Evolutionary conservation across 2,329 filamentous ascomycete genomes (phyloP).

Genomic region (Lecanoromycetidae sp.): DNA sequence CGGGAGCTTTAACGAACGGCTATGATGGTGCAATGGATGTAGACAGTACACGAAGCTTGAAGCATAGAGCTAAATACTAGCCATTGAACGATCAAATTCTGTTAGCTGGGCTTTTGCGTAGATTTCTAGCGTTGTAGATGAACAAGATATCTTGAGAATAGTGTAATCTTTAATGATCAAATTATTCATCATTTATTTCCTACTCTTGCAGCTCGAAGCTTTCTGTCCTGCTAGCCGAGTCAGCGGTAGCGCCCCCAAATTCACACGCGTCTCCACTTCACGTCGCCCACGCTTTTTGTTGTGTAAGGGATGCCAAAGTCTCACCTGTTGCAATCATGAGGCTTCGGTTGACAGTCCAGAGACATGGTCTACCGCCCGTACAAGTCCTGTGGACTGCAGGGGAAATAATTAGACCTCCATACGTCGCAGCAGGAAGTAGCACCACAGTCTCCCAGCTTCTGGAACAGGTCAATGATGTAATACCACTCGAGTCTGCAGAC

Average conservation of each 20-base stretch:
- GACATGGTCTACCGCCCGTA: conserved; percentile 60
- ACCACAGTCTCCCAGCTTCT: conserved; percentile 66
- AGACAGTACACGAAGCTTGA: conserved; percentile 1
- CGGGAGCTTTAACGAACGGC: conserved; percentile 11
- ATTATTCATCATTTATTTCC: too few species aligned
- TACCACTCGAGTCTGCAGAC: conserved; percentile 67
- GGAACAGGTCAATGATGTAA: conserved; percentile 62
- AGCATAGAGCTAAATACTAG: conserved; percentile 9
- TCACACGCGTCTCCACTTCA: background rate
- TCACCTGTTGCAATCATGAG: conserved; percentile 41
- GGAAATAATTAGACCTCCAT: conserved; percentile 23
- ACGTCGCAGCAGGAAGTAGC: conserved; percentile 32
- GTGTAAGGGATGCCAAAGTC: too few species aligned
- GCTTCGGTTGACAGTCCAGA: conserved; percentile 59
- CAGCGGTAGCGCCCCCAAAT: background rate
- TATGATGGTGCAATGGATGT: conserved; percentile 9
- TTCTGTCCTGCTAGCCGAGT: background rate
- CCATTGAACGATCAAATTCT: background rate
- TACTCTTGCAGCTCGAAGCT: too few species aligned
- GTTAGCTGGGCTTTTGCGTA: background rate
- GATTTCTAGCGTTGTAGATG: background rate
- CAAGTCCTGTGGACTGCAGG: conserved; percentile 59
- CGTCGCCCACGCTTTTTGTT: background rate
- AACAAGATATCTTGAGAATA: too few species aligned
- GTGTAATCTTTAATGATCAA: too few species aligned